Conservation (phyloP, 495 filamentous ascomycete species). For the Bathelium albidoporum region DNA sequence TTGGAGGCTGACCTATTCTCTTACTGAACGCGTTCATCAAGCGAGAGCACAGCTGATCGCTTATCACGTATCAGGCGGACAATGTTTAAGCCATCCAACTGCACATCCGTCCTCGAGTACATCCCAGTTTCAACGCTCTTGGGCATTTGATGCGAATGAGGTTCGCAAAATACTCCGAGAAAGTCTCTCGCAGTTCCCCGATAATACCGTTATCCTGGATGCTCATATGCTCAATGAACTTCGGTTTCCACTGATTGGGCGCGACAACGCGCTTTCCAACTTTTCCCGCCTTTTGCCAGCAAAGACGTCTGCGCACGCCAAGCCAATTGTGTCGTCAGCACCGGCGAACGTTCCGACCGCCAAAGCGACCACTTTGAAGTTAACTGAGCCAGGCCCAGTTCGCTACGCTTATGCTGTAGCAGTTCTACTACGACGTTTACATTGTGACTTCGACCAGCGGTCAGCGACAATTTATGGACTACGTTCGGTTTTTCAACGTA, state of each 20-base stretch:
- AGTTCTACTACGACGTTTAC: constrained; percentile 38
- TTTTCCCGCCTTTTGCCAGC: constrained; percentile 43
- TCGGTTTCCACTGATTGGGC: constrained; percentile 10
- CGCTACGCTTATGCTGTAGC: constrained; percentile 59
- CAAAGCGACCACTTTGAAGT: constrained; percentile 35
- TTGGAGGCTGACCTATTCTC: constrained; percentile 4
- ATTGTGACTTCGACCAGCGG: constrained; percentile 5
- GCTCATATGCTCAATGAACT: constrained; percentile 41
- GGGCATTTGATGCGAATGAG: constrained; percentile 50
- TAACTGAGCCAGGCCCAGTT: constrained; percentile 26
- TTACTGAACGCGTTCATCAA: constrained; percentile 30
- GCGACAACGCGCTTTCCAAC: constrained; percentile 40
- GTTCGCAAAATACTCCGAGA: constrained; percentile 50
- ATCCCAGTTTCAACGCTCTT: background rate
- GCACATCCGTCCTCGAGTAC: background rate
- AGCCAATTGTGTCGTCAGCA: constrained; percentile 42
- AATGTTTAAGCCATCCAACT: background rate
- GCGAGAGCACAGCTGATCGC: constrained; percentile 49
- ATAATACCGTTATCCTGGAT: constrained; percentile 67
- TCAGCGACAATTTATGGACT: constrained; percentile 20
- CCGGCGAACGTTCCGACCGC: constrained; percentile 56
- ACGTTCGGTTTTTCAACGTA: constrained; percentile 21
- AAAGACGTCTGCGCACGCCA: background rate
- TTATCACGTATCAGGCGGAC: constrained; percentile 47
- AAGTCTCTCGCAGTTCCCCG: constrained; percentile 54